These are phyloP conservation scores for Fonsecaea pugnacius DNA, from an alignment of 2,329 filamentous ascomycete species.

Conservation along the genomic window DNA sequence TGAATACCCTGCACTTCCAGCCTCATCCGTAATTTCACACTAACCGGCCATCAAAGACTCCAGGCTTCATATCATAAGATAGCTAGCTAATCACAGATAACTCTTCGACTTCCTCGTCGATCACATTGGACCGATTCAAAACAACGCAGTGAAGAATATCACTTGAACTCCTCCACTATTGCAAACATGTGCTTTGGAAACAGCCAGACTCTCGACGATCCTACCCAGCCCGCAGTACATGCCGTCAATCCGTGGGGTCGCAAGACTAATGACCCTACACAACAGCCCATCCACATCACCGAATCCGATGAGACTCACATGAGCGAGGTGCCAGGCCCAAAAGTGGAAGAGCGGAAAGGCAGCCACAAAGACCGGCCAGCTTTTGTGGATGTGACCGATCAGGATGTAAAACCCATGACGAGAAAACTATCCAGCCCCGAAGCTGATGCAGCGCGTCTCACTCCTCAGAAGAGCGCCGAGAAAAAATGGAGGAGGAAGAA, in stretches of 20 bases:
- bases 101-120: not conserved
- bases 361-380: conserved; percentile 10
- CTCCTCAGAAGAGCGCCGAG: not conserved
- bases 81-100: not conserved
- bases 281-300: conserved; percentile 30
- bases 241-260: conserved; percentile 1
- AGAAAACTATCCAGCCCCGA: conserved; percentile 5
- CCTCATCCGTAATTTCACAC: not conserved
- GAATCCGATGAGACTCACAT: conserved; percentile 20
- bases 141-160: not conserved
- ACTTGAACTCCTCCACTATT: not conserved
- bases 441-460: not conserved
- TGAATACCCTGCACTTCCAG: not conserved
- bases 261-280: conserved; percentile 25
- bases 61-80: not conserved
- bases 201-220: conserved; percentile 20
- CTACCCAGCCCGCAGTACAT: conserved; percentile 28
- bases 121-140: not conserved
- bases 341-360: conserved; percentile 1
- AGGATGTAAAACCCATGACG: not conserved
- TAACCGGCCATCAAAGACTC: not conserved
- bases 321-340: not conserved
- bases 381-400: conserved; percentile 11
- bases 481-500: conserved; percentile 11
- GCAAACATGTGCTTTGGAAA: conserved; percentile 29